Conservation (phyloP, 495 filamentous ascomycete genomes). For the Penicillium cataractarum region DNA sequence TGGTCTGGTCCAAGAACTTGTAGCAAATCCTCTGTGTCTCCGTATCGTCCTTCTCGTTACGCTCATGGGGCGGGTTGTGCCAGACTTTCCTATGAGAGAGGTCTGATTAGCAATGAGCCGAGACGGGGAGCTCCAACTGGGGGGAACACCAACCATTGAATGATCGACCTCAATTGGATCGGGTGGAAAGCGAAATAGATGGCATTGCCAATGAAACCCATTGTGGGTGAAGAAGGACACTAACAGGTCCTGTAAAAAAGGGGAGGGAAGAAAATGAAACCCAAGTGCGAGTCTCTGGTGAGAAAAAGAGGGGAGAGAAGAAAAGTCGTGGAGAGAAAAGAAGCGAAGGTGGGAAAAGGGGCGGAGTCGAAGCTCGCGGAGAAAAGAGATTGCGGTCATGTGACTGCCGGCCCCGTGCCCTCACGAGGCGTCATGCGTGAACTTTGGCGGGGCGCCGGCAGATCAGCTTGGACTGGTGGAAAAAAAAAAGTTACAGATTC, state of each 20-base stretch:
- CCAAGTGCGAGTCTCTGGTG: neutral
- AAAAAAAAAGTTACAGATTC: neutral
- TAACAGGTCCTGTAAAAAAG: constrained; percentile 4
- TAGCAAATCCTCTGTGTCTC: constrained; percentile 78
- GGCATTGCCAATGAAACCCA: constrained; percentile 59
- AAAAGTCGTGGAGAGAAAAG: constrained; percentile 11
- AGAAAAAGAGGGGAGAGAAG: constrained; percentile 4
- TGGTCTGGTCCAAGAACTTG: constrained; percentile 82
- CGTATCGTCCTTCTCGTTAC: constrained; percentile 74
- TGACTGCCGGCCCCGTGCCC: constrained; percentile 1
- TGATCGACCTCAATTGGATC: constrained; percentile 75
- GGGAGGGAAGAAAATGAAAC: constrained; percentile 9
- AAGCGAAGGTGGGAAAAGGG: constrained; percentile 14
- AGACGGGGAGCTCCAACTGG: neutral
- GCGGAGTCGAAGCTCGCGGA: neutral
- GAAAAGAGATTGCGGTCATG: constrained; percentile 4
- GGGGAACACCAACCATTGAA: constrained; percentile 78
- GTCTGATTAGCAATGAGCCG: constrained; percentile 8
- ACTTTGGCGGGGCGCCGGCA: constrained; percentile 4
- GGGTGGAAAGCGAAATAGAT: constrained; percentile 81
- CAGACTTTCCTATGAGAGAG: constrained; percentile 77
- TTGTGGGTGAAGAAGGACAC: constrained; percentile 34
- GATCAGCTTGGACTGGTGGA: neutral
- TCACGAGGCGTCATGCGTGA: constrained; percentile 2
- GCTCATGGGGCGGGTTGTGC: constrained; percentile 90